These are phyloP conservation scores for Sporodiniella umbellata DNA, from an alignment of 371 early-diverging fungal species.

Conservation along the genomic window DNA sequence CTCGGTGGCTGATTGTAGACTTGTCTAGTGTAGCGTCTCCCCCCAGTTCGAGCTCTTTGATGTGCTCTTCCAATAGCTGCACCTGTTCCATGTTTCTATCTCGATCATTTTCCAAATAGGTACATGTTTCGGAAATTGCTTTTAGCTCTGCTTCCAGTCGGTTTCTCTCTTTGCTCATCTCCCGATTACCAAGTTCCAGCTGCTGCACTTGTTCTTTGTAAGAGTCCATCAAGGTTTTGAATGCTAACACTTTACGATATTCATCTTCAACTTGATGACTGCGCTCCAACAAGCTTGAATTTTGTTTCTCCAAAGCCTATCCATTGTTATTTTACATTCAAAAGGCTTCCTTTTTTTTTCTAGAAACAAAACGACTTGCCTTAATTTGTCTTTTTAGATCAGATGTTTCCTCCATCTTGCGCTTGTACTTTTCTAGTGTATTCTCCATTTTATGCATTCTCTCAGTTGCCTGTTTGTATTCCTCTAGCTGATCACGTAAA, in stretches of 20 bases:
- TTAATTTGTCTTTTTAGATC: slow-evolving; percentile 81
- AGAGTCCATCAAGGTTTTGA: slow-evolving; percentile 79
- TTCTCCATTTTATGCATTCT: slow-evolving; percentile 85
- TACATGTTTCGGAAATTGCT: slow-evolving; percentile 58
- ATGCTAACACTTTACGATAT: slow-evolving; percentile 73
- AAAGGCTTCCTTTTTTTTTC: background rate
- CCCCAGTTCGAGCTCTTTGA: slow-evolving; percentile 79
- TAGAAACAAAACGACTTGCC: slow-evolving; percentile 25
- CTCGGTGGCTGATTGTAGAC: slow-evolving; percentile 23
- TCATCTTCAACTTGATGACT: slow-evolving; percentile 85
- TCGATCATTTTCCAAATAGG: slow-evolving; percentile 63
- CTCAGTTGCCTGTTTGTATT: slow-evolving; percentile 82
- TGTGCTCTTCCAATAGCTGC: slow-evolving; percentile 73
- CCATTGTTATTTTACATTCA: background rate
- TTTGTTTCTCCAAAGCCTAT: slow-evolving; percentile 77
- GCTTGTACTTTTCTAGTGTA: slow-evolving; percentile 89
- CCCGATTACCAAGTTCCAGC: slow-evolving; percentile 67
- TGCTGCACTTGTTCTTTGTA: slow-evolving; percentile 81
- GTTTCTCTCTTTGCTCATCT: slow-evolving; percentile 64
- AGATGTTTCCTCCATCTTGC: slow-evolving; percentile 81
- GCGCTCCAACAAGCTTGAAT: slow-evolving; percentile 64
- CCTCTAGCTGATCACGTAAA: slow-evolving; percentile 83
- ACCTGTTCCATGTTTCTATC: slow-evolving; percentile 75
- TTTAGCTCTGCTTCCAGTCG: slow-evolving; percentile 67
- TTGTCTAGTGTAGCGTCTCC: slow-evolving; percentile 40